These are phyloP conservation scores for Pelargonium nanum DNA, from an alignment of 345 rosid genomes.

Conservation along the genomic window DNA sequence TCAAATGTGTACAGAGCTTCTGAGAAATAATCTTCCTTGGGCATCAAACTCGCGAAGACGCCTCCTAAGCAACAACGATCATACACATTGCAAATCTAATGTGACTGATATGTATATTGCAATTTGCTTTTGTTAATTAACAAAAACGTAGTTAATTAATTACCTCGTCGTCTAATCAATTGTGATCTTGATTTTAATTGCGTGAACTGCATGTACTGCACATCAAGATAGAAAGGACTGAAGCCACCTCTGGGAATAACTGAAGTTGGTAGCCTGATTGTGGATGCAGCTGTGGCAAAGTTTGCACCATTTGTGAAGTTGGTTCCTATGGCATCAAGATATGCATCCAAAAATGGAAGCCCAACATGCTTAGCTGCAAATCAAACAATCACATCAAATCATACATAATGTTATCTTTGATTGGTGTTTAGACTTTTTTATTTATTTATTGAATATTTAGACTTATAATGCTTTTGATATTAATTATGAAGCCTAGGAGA, in stretches of 20 bases:
- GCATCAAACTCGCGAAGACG: constrained; percentile 18
- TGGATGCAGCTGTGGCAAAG: constrained; percentile 15
- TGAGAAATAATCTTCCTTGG: constrained; percentile 24
- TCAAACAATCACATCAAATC: no score
- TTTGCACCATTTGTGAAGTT: constrained; percentile 20
- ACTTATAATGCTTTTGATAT: no score
- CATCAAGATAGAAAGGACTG: constrained; percentile 12
- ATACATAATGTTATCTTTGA: no score
- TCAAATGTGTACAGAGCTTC: constrained; percentile 13
- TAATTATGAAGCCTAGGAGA: no score
- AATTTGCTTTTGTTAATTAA: no score
- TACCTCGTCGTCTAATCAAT: constrained; percentile 33
- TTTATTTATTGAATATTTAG: no score
- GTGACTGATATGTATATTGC: no score
- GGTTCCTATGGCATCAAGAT: constrained; percentile 14
- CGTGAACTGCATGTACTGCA: background rate
- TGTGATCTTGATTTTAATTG: constrained; percentile 33
- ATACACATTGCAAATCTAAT: background rate
- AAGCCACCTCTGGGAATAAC: constrained; percentile 3
- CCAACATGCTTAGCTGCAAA: constrained; percentile 14
- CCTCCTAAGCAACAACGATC: background rate
- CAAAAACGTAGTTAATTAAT: background rate
- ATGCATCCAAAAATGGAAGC: constrained; percentile 13
- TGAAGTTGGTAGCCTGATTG: constrained; percentile 1
- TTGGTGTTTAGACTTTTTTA: no score